phyloP scores from a whole-genome alignment of 2,329 filamentous ascomycete species.

The Aspergillus aculeatinus region DNA sequence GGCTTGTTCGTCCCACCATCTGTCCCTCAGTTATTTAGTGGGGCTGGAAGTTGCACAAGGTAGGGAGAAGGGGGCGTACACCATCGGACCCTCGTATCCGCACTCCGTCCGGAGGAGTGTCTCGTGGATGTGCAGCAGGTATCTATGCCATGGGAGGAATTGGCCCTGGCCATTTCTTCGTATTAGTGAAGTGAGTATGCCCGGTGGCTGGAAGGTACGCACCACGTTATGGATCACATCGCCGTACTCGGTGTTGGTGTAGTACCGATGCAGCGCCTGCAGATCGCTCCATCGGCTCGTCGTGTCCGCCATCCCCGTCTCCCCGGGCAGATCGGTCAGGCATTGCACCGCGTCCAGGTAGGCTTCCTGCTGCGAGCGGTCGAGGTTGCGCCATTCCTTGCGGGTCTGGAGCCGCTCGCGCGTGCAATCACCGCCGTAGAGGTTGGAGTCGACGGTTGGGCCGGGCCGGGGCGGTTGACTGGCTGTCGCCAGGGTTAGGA shows the following conservation, averaged over 20 bases:
- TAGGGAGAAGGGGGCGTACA: not conserved
- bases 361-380: not conserved
- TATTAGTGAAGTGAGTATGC: too few relatives aligned
- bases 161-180: not conserved
- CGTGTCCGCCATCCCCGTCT: not conserved
- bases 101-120: not conserved
- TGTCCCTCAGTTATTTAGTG: not conserved
- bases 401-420: not conserved
- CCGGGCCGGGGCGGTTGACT: too few relatives aligned
- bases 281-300: conserved; percentile 1
- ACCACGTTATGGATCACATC: conserved; percentile 1
- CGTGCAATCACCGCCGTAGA: not conserved
- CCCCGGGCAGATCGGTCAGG: not conserved
- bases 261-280: not conserved
- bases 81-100: not conserved
- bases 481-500: too few relatives aligned
- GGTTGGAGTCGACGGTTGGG: not conserved
- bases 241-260: not conserved
- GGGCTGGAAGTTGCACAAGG: too few relatives aligned
- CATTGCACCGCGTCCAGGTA: not conserved
- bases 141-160: conserved; percentile 1
- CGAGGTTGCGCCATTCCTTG: conserved; percentile 1
- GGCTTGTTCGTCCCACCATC: not conserved
- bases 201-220: not conserved
- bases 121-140: not conserved